Base-by-base conservation (phyloP, 495 filamentous ascomycete species). In the Trichoderma virens region DNA sequence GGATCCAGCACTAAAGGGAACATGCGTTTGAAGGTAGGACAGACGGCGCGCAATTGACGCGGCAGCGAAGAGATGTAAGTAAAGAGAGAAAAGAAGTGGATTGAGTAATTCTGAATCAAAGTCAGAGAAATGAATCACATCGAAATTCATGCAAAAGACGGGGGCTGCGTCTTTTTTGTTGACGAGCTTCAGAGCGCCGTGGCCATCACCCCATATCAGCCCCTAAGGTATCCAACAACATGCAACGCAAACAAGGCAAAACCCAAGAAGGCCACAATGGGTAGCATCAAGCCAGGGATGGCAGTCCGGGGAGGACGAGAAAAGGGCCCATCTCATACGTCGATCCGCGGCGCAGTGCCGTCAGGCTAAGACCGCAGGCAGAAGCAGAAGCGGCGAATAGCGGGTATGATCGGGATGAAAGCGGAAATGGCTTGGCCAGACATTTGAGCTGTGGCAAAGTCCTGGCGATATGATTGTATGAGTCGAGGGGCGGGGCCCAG, bases 81-180 rank as follows among this genome's bases (percentile, higher is more conserved):
- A 51, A 51, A 5, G 5, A 56, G 25, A 56, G 5, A 8, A 18
- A 31, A 30, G 11, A 13, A 56, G 25, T 1, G 9, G 23, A 27
- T 11, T 13, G 51, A 31, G 20, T 47, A 9, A 7, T n/a, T 20
- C 13, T 56, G 51, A 56, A 9, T 56, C 51, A 56, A n/a, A 11
- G 2, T 8, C 51, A 56, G 20, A 28, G 11, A 9, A 8, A 30
- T 9, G 51, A 28, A 56, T 56, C 23, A 56, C 2, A 56, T 56
- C 38, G 38, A 41, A 56, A 11, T 56, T 56, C 51, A 56, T 56
- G 51, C 51, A 28, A 56, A 51, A 30, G 27, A 56, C 27, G 27
- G 51, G 51, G 51, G 18, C 51, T 56, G 51, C 51, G 51, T 56
- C 51, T 56, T 56, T 56, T 56, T 56, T 27, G 23, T 30, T 18